Evolutionary conservation across 2,329 filamentous ascomycete species (phyloP).

Genomic region (Epichloe festucae): DNA sequence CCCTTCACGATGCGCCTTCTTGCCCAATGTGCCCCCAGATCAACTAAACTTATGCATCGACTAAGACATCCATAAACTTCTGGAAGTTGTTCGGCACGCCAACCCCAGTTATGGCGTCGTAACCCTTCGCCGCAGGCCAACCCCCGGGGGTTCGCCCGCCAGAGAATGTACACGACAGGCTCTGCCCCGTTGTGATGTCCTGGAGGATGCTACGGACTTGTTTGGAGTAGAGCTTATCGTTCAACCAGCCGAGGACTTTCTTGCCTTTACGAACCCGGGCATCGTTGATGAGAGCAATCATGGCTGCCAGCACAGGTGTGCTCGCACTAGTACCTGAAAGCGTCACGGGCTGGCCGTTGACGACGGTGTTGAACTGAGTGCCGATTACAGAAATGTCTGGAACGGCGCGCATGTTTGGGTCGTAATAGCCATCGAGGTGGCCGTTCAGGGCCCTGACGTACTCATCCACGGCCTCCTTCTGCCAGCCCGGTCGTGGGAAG

Average conservation of each 20-base stretch:
- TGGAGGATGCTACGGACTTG: constrained; percentile 23
- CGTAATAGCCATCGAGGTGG: constrained; percentile 31
- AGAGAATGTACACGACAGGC: constrained; percentile 25
- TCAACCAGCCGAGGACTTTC: constrained; percentile 39
- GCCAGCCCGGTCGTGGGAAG: constrained; percentile 33
- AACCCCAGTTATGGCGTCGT: constrained; percentile 37
- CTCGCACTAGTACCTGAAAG: constrained; percentile 37
- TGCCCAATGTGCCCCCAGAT: not conserved
- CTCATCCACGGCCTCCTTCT: constrained; percentile 24
- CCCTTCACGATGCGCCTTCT: not conserved
- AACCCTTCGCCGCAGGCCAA: constrained; percentile 32
- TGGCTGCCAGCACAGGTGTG: constrained; percentile 39
- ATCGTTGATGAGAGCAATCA: constrained; percentile 43
- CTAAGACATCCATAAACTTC: constrained; percentile 21
- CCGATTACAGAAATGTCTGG: constrained; percentile 44
- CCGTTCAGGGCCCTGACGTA: constrained; percentile 29
- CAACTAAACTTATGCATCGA: constrained; percentile 8
- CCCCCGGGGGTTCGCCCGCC: constrained; percentile 21
- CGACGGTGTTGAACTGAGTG: constrained; percentile 36
- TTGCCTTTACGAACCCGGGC: constrained; percentile 35
- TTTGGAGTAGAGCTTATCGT: constrained; percentile 31
- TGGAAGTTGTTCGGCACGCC: constrained; percentile 32
- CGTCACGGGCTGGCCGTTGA: constrained; percentile 13
- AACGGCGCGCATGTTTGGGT: constrained; percentile 31
- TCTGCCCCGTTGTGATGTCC: constrained; percentile 30